Evolutionary conservation across 2,329 filamentous ascomycete genomes (phyloP).

Genomic region (Penicillium italicum): DNA sequence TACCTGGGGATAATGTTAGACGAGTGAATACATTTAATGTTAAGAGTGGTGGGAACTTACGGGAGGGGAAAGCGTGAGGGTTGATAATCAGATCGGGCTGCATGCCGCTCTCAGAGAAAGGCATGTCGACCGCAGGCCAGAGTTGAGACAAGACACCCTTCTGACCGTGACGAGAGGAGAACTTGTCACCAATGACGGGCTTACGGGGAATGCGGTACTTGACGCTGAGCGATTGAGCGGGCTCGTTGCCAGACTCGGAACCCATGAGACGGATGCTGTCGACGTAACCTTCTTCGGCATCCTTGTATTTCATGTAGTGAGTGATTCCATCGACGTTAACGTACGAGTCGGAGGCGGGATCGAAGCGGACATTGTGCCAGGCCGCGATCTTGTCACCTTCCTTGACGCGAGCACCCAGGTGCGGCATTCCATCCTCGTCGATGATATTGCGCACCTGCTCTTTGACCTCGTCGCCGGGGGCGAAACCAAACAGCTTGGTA

Average conservation of each 20-base stretch:
- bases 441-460: constrained; percentile 67
- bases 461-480: constrained; percentile 69
- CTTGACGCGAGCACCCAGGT: constrained; percentile 71
- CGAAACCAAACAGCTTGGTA: constrained; percentile 85
- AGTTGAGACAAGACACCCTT: constrained; percentile 97
- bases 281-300: constrained; percentile 79
- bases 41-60: constrained; percentile 39
- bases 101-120: constrained; percentile 93
- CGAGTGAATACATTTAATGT: not conserved
- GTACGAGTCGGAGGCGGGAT: constrained; percentile 66
- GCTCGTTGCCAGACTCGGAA: constrained; percentile 75
- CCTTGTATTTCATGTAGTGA: constrained; percentile 91
- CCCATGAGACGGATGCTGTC: constrained; percentile 92
- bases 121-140: constrained; percentile 91
- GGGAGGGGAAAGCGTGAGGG: constrained; percentile 96
- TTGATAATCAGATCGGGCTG: constrained; percentile 99
- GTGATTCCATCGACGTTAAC: constrained; percentile 83
- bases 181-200: constrained; percentile 96
- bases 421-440: constrained; percentile 82
- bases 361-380: constrained; percentile 80
- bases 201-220: constrained; percentile 88
- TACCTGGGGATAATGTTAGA: constrained; percentile 42
- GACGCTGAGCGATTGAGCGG: constrained; percentile 81
- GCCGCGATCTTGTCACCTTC: constrained; percentile 84
- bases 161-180: constrained; percentile 96